A percentile compares a stretch with the other conserved stretches of the same genome.
Conservation (phyloP, 441 rosid genomes). For the Metrosideros polymorpha region DNA sequence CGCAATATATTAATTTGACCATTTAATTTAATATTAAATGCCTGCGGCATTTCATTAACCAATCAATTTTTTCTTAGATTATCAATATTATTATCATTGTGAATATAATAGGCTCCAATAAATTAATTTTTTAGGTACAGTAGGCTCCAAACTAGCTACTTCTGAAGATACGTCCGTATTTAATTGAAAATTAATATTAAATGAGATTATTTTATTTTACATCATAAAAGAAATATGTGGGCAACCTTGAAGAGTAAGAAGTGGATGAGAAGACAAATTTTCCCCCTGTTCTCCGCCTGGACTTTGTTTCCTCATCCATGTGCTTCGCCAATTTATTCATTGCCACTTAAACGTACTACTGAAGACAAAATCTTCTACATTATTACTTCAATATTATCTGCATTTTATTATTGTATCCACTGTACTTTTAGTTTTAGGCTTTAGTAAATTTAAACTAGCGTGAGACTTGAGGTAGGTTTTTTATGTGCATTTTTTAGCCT, state of each 20-base stretch:
- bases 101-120: too few relatives aligned
- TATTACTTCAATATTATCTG: neutral
- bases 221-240: neutral
- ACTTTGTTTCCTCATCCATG: neutral
- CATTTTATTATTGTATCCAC: neutral
- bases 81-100: too few relatives aligned
- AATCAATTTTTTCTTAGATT: too few relatives aligned
- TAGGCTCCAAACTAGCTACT: neutral
- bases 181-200: neutral
- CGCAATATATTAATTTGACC: too few relatives aligned
- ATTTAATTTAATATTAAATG: too few relatives aligned
- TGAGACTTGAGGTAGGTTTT: neutral
- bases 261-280: neutral
- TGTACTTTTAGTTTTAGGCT: neutral
- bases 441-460: neutral
- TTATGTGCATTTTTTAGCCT: neutral
- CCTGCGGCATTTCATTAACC: too few relatives aligned
- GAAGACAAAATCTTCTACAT: neutral
- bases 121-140: too few relatives aligned
- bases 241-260: neutral
- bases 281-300: neutral
- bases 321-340: neutral
- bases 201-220: neutral
- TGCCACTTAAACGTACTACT: neutral
- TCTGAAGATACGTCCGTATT: neutral